Evolutionary conservation across 208 protist genomes (phyloP), one percentile per base, ranked within the genome.

Genomic region (Trypanosoma platydactyli): DNA sequence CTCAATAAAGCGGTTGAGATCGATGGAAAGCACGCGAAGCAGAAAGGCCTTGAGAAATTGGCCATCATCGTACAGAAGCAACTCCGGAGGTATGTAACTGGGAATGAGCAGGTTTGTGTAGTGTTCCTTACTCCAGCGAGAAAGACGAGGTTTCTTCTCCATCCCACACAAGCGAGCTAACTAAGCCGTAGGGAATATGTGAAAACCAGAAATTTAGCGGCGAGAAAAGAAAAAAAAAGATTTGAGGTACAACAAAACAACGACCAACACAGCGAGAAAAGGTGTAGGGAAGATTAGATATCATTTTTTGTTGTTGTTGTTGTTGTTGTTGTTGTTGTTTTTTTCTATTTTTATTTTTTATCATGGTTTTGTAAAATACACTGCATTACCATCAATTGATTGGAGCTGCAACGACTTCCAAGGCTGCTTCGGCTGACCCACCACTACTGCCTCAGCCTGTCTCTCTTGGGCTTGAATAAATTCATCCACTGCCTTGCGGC

Each of bases 61-160:
- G 18, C 88, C 91, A 25, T 93, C 77, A 40, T 93, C 84, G 64
- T 84, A 80, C 35, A 92, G 30, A 24, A 96, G 71, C 1, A 88
- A 79, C 52, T 94, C 91, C 4, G 91, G 77, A 9, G 91, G 91
- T 40, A 96, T 78, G 64, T 96, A 96, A 73, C 79, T 93, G 20
- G 91, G 91, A 22, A 96, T 71, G 27, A 74, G 64, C 16, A 91
- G 50, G 73, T 93, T 96, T 55, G 78, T 91, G 73, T 91, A 96
- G 55, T 81, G 81, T 27, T 65, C 63, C 27, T 72, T 76, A 79
- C 88, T 94, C 88, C 91, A 96, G 12, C 91, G 81, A 33, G 86
- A 87, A 12, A 38, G 48, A 5, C 58, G 78, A 7, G 33, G 45
- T 22, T 64, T 64, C 33, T 61, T 57, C 33, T 64, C 52, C 56